phyloP scores from a whole-genome alignment of 2,329 filamentous ascomycete genomes.

The Cladosporium velox region DNA sequence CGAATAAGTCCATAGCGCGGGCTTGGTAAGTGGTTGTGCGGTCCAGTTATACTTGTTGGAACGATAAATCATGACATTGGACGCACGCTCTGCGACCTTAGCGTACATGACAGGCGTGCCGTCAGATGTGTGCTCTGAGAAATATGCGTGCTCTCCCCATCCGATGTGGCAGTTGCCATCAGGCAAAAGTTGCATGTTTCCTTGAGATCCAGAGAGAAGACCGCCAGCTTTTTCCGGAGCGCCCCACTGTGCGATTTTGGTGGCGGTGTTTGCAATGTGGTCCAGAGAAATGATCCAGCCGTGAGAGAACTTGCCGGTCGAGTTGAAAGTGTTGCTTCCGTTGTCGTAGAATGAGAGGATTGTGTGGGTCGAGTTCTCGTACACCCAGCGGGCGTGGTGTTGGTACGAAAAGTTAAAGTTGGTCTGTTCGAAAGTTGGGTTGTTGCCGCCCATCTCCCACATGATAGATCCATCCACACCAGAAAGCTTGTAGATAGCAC shows the following conservation, averaged over 20 bases:
- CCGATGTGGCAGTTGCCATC: slow-evolving; percentile 58
- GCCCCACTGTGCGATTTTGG: slow-evolving; percentile 50
- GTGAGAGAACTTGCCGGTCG: slow-evolving; percentile 41
- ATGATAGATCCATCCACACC: slow-evolving; percentile 50
- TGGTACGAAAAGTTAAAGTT: slow-evolving; percentile 55
- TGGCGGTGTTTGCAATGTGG: slow-evolving; percentile 46
- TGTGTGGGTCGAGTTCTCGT: slow-evolving; percentile 50
- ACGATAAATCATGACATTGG: slow-evolving; percentile 55
- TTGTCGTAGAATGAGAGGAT: slow-evolving; percentile 59
- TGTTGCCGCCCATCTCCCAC: slow-evolving; percentile 54
- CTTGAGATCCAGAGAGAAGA: slow-evolving; percentile 54
- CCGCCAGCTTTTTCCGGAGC: slow-evolving; percentile 49
- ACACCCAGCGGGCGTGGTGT: slow-evolving; percentile 54
- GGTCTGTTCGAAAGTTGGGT: slow-evolving; percentile 49
- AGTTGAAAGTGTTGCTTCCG: slow-evolving; percentile 51
- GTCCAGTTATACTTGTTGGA: slow-evolving; percentile 58
- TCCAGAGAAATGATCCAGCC: slow-evolving; percentile 52
- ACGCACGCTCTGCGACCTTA: slow-evolving; percentile 46
- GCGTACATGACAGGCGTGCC: slow-evolving; percentile 57
- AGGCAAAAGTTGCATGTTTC: slow-evolving; percentile 56
- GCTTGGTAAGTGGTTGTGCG: slow-evolving; percentile 48
- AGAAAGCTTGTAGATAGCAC: slow-evolving; percentile 52
- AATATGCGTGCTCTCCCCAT: slow-evolving; percentile 53
- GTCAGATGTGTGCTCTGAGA: slow-evolving; percentile 49
- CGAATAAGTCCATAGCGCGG: slow-evolving; percentile 41